Base-by-base conservation (phyloP, 164 flowering plant genomes). In the Stephania yunnanensis region DNA sequence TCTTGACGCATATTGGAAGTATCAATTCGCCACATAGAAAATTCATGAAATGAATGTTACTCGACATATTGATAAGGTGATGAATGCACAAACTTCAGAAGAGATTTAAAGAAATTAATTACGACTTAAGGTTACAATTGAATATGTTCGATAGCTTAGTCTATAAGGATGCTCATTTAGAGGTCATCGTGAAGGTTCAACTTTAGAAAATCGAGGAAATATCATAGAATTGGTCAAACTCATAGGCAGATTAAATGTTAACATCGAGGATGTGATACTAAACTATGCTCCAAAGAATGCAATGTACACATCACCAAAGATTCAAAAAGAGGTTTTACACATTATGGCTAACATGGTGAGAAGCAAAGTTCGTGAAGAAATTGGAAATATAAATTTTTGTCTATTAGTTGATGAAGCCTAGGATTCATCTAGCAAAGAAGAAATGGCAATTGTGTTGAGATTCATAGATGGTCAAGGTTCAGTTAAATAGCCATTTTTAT, bases 261-360 rank as follows among this genome's bases (percentile, higher is more conserved):
- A 25, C 25, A 25, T 25, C 0, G 25, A 25, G 25, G 25, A 25
- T 25, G 25, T 25, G 0, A 25, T 25, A 25, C 25, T 25, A 25
- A 25, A 25, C 25, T 0, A 25, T 25, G 25, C 25, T 25, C 25
- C 0, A 25, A 25, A 65, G 9, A 75, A 79, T 74, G 78, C 74
- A 0, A 44, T n/a, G n/a, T n/a, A n/a, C 29, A 74, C 65, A 1
- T 74, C 82, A n/a, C 75, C 58, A 1, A n/a, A 4, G 11, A 75
- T 75, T 55, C 79, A 80, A 50, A 82, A 77, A 22, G 78, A 79
- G 46, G 29, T 74, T 8, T 68, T 79, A 5, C 53, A 71, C 30
- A 67, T 25, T 25, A 25, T 25, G 25, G 25, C 25, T 25, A 25
- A 25, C 25, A 25, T 25, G 25, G 25, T 25, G 25, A 25, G 25